Base-by-base conservation (phyloP, 2,329 filamentous ascomycete genomes). In the Cladosporium sp. region DNA sequence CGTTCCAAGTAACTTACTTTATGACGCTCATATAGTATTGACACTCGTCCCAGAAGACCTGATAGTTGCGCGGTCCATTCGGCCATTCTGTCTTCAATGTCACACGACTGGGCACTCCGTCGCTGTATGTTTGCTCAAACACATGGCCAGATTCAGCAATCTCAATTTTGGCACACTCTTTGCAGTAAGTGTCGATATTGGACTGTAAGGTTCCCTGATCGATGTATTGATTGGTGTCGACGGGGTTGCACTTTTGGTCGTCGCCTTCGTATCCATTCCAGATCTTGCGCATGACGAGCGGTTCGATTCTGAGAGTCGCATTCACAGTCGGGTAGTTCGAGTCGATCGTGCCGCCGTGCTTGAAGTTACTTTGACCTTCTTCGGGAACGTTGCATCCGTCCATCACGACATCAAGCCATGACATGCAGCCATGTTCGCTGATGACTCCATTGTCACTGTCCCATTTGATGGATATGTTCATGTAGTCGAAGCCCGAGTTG, bases 11-110 rank as follows among this genome's bases (percentile, higher is more conserved):
- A 11, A 44, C 40, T 39, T 38, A 44, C 48, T 44, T 27, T 22
- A 53, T 36, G n/a, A 48, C 30, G 18, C 24, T 29, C 50, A 49
- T 32, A 15, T 53, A 53, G 19, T 49, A 53, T 13, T 13, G 9
- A 27, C 50, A 53, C 47, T 53, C 50, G 7, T 49, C 50, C 22
- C 43, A 27, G 17, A 49, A 53, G 4, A 49, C 32, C 39, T 53
- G 43, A 30, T 48, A 53, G 38, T 49, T 30, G 19, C 27, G 43
- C 3, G 50, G 27, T 12, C 50, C 50, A 11, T 12, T 34, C 8
- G 43, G 50, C 50, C 50, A 53, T 7, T 42, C 24, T 13, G 38
- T 53, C 4, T 7, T 38, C 3, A 53, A 13, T 9, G 11, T 32
- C 3, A 53, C 50, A 13, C 39, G 17, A 8, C 43, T 30, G 6